Evolutionary conservation across 2,329 filamentous ascomycete species (phyloP).

Genomic region (Orbilia brochopaga): DNA sequence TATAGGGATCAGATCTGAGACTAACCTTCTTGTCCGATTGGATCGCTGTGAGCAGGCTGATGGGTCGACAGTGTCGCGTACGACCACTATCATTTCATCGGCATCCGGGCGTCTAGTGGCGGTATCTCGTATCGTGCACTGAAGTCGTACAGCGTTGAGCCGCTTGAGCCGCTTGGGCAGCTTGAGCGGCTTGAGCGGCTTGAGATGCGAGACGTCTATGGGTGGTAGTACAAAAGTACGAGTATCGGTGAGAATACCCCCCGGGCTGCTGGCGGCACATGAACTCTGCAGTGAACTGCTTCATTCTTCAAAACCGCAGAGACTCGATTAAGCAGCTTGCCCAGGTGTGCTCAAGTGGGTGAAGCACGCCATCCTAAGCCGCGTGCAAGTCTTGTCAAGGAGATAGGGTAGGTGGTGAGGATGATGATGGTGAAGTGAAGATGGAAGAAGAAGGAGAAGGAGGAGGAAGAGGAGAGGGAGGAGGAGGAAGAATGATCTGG

Average conservation of each 20-base stretch:
- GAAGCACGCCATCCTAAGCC: neutral
- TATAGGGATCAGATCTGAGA: neutral
- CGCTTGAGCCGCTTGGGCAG: neutral
- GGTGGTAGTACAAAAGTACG: slow-evolving; percentile 3
- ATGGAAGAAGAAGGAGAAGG: neutral
- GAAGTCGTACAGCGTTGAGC: neutral
- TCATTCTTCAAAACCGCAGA: neutral
- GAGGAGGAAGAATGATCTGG: too few relatives aligned
- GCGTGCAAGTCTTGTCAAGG: too few relatives aligned
- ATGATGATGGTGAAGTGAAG: slow-evolving; percentile 5
- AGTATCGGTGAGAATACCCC: slow-evolving; percentile 4
- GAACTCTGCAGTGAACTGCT: slow-evolving; percentile 5
- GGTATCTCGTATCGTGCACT: slow-evolving; percentile 3
- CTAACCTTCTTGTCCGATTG: neutral
- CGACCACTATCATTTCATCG: neutral
- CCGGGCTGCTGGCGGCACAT: slow-evolving; percentile 26
- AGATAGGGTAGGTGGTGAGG: neutral
- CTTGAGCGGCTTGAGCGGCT: too few relatives aligned
- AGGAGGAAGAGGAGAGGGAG: too few relatives aligned
- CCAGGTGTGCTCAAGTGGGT: neutral
- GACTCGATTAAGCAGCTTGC: neutral
- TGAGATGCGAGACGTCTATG: neutral
- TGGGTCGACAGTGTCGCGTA: neutral
- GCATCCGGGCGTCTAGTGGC: neutral
- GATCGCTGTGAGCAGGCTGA: neutral